phyloP scores from a whole-genome alignment of 2,329 filamentous ascomycete species.

The Fusarium albosuccineum region DNA sequence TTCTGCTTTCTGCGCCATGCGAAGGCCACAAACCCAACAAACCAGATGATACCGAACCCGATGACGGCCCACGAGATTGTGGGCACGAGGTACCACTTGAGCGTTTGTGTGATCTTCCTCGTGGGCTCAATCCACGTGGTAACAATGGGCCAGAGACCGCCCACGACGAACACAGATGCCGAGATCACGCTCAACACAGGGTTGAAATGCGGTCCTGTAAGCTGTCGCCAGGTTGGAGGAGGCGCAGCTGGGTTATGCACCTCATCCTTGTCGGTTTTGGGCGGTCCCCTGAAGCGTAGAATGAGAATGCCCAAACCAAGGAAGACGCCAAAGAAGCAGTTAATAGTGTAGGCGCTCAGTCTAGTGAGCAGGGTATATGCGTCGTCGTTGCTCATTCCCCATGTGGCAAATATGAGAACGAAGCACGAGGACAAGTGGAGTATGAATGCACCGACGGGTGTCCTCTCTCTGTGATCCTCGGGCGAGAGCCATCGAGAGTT shows the following conservation, averaged over 20 bases:
- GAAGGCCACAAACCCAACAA: slow-evolving; percentile 50
- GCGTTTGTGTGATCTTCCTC: slow-evolving; percentile 5
- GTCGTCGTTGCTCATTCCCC: slow-evolving; percentile 36
- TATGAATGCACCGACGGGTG: slow-evolving; percentile 52
- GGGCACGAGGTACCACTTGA: slow-evolving; percentile 50
- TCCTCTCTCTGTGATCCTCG: slow-evolving; percentile 53
- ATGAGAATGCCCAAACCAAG: slow-evolving; percentile 53
- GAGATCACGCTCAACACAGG: slow-evolving; percentile 49
- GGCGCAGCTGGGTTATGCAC: slow-evolving; percentile 22
- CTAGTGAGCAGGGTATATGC: slow-evolving; percentile 51
- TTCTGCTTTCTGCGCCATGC: slow-evolving; percentile 48
- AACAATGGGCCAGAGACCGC: slow-evolving; percentile 51
- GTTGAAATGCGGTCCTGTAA: slow-evolving; percentile 50
- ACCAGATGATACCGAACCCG: slow-evolving; percentile 48
- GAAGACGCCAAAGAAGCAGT: slow-evolving; percentile 52
- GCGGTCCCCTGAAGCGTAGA: slow-evolving; percentile 51
- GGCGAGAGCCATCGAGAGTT: slow-evolving; percentile 49
- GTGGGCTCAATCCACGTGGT: slow-evolving; percentile 50
- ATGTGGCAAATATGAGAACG: slow-evolving; percentile 53
- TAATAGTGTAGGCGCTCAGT: slow-evolving; percentile 51
- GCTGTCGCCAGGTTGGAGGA: slow-evolving; percentile 47
- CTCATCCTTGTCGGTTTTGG: slow-evolving; percentile 37
- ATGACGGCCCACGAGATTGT: slow-evolving; percentile 50
- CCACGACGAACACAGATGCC: slow-evolving; percentile 48
- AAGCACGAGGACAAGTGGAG: slow-evolving; percentile 52